Percentiles rank a stretch among this genome's conserved stretches.
phyloP scores from a whole-genome alignment of 495 filamentous ascomycete species.

The Xylaria flabelliformis region DNA sequence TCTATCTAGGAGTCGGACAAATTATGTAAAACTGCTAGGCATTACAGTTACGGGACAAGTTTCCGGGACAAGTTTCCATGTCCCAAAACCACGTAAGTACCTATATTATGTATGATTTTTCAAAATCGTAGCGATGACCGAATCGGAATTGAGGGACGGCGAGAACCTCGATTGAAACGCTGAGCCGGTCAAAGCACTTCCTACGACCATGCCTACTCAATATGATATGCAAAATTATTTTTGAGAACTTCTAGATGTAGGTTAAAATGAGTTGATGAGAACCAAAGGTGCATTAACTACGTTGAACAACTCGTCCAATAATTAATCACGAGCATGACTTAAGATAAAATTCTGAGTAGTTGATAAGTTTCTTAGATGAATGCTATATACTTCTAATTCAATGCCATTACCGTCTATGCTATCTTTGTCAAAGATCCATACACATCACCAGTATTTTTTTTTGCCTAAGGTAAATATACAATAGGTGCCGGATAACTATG shows the following conservation, averaged over 20 bases:
- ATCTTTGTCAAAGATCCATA: neutral
- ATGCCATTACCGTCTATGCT: neutral
- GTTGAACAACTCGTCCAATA: neutral
- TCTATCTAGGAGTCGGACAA: neutral
- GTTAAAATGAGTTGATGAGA: neutral
- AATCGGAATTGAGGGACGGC: neutral
- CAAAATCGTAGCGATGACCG: neutral
- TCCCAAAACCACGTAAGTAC: neutral
- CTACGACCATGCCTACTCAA: neutral
- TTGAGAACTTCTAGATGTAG: neutral
- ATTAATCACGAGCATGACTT: neutral
- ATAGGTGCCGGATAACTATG: neutral
- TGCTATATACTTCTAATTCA: neutral
- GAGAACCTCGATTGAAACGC: neutral
- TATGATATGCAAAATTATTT: neutral
- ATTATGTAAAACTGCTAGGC: neutral
- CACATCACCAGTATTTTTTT: neutral
- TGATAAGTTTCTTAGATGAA: neutral
- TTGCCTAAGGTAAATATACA: neutral
- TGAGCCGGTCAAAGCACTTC: neutral
- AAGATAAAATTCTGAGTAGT: neutral
- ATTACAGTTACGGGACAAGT: neutral
- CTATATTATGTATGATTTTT: neutral
- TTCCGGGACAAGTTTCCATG: neutral
- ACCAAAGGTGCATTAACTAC: neutral